Base-by-base conservation (phyloP, 306 rosid genomes). In the Dalbergia oliveri region DNA sequence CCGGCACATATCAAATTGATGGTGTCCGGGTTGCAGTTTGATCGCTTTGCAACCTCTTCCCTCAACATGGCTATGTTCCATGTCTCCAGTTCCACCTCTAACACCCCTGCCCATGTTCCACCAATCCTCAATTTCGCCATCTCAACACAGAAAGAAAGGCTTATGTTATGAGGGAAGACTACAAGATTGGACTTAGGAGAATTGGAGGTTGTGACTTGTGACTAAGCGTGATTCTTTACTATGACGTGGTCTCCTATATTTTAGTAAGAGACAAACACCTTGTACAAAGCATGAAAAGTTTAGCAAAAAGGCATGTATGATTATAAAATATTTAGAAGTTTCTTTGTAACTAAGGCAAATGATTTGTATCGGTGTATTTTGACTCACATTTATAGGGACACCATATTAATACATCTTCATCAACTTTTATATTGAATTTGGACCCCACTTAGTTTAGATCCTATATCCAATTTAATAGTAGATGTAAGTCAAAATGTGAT, bases 81-180 rank as follows among this genome's bases (percentile, higher is more conserved):
- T 31, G 78, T 53, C 8, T 90, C 94, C 53, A 90, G 84, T 31
- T 88, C 92, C 16, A 88, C 85, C 72, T 88, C 94, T 2, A 92
- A 31, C 21, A 86, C 79, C 26, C 97, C 94, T 0, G 73, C 69
- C 97, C 94, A 90, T 8, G 88, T 73, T 4, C 97, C 97, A 8
- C 87, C 89, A 66, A 92, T 83, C 84, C 89, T 89, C 69, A 92
- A 68, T 72, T 90, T 90, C 81, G 89, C 88, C 97, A 92, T 92
- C 31, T 1, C 11, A 15, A 14, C 59, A 53, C 53, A 47, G 1
- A 47, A 3, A 47, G 47, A 43, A 37, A 37, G 41, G 5, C 8
- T 5, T 6, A 6, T 4, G 41, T 6, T 4, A 6, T 2, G 49
- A 43, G 11, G 49, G 11, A 9, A 43, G 12, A 7, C 49, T 43